Evolutionary conservation across 169 alveolate genomes (phyloP).

Genomic region (Eimeria zaria): DNA sequence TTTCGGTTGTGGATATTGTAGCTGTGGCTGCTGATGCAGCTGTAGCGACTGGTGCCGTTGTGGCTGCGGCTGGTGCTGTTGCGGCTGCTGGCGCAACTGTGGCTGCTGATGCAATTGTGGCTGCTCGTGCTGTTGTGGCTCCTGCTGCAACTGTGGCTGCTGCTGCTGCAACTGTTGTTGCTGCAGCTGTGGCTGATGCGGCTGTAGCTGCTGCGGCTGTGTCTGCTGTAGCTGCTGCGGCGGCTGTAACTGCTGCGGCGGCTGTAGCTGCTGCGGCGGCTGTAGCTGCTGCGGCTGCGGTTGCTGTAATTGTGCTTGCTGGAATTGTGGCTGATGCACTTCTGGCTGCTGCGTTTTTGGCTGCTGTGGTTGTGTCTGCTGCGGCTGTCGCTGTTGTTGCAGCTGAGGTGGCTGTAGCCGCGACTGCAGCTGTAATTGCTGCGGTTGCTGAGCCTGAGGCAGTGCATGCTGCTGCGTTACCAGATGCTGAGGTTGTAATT

Average conservation of each 20-base stretch:
- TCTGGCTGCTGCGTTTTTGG: background rate
- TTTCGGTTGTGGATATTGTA: background rate
- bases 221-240: background rate
- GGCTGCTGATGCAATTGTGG: background rate
- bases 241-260: background rate
- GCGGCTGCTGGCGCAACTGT: background rate
- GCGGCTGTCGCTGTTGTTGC: background rate
- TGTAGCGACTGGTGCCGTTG: background rate
- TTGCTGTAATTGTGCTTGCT: background rate
- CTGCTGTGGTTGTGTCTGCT: background rate
- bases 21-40: conserved; percentile 10
- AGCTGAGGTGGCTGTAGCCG: background rate
- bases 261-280: background rate
- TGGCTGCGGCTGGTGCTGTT: conserved; percentile 3
- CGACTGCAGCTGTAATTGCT: background rate
- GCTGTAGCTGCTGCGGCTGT: background rate
- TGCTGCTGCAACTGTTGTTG: too few species aligned
- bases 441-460: background rate
- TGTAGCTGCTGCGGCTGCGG: background rate
- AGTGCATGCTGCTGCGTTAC: background rate
- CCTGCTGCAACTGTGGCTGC: background rate
- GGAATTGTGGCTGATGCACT: background rate
- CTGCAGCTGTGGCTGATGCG: background rate
- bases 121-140: background rate
- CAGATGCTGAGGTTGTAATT: conserved; percentile 10